Conservation (phyloP, 2,329 filamentous ascomycete species). For the Xylariaceae sp. region DNA sequence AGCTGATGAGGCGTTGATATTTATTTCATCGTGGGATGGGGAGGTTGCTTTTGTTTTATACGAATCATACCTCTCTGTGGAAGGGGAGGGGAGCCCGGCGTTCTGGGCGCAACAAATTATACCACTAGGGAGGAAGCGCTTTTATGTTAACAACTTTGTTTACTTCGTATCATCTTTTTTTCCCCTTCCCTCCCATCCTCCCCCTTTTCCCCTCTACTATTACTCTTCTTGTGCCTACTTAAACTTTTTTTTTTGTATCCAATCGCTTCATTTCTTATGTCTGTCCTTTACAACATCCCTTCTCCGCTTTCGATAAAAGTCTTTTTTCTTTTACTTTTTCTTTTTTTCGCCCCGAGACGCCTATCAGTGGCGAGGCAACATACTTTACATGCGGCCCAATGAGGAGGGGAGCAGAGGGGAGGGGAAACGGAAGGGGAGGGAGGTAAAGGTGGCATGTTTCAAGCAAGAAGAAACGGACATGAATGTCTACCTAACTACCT, state of each 20-base stretch:
- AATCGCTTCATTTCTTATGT: background rate
- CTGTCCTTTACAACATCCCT: no score
- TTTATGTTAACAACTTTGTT: slow-evolving; percentile 15
- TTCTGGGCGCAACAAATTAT: slow-evolving; percentile 30
- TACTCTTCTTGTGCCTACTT: background rate
- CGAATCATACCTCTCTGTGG: slow-evolving; percentile 19
- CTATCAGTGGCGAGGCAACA: background rate
- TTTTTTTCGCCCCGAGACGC: background rate
- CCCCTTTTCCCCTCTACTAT: no score
- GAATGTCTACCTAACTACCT: no score
- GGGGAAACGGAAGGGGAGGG: background rate
- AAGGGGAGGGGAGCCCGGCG: slow-evolving; percentile 10
- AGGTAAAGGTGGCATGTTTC: background rate
- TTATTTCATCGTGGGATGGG: slow-evolving; percentile 11
- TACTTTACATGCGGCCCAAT: no score
- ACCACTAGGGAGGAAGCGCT: slow-evolving; percentile 26
- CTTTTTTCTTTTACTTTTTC: no score
- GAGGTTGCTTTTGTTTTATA: slow-evolving; percentile 13
- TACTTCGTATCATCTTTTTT: slow-evolving; percentile 15
- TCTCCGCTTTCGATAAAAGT: no score
- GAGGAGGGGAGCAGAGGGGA: no score
- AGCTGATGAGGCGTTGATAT: slow-evolving; percentile 19
- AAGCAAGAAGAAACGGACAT: background rate
- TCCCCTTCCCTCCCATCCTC: no score
- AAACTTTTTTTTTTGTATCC: background rate